A percentile compares a stretch with the other conserved stretches of the same genome.
These are phyloP conservation scores for Xerocomus amazonicus DNA, from an alignment of 1,284 basidiomycete genomes.

Conservation along the genomic window DNA sequence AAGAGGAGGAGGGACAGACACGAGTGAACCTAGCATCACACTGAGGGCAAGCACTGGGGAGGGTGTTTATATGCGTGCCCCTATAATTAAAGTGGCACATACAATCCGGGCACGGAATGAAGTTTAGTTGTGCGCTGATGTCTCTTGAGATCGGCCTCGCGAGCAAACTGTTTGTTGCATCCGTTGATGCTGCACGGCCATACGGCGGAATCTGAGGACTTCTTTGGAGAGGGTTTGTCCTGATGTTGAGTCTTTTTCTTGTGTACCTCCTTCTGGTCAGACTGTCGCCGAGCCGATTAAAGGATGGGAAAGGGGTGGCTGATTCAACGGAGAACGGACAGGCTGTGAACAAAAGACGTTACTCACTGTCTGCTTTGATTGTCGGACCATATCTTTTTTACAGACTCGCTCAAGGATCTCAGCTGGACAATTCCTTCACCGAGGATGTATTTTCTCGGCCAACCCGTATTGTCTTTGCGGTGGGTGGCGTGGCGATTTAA, in stretches of 20 bases:
- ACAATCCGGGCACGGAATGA: conserved; percentile 70
- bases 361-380: conserved; percentile 36
- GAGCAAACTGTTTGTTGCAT: conserved; percentile 72
- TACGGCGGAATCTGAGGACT: conserved; percentile 46
- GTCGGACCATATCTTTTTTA: conserved; percentile 29
- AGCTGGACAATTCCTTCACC: conserved; percentile 1
- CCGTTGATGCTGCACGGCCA: conserved; percentile 78
- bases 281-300: conserved; percentile 20
- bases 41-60: conserved; percentile 62
- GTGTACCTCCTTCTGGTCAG: conserved; percentile 48
- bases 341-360: conserved; percentile 16
- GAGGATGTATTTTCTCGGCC: conserved; percentile 6
- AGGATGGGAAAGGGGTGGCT: conserved; percentile 14
- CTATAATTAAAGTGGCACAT: conserved; percentile 32
- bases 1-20: conserved; percentile 40
- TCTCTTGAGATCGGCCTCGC: conserved; percentile 73
- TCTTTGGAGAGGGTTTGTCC: conserved; percentile 33
- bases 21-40: conserved; percentile 74
- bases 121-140: conserved; percentile 73
- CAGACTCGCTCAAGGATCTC: conserved; percentile 19
- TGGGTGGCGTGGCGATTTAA: conserved; percentile 28
- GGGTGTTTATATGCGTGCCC: conserved; percentile 13
- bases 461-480: background rate
- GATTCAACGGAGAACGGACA: conserved; percentile 9
- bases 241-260: conserved; percentile 39